Conservation (phyloP, 768 basidiomycete genomes). For the Baorangia bicolor region DNA sequence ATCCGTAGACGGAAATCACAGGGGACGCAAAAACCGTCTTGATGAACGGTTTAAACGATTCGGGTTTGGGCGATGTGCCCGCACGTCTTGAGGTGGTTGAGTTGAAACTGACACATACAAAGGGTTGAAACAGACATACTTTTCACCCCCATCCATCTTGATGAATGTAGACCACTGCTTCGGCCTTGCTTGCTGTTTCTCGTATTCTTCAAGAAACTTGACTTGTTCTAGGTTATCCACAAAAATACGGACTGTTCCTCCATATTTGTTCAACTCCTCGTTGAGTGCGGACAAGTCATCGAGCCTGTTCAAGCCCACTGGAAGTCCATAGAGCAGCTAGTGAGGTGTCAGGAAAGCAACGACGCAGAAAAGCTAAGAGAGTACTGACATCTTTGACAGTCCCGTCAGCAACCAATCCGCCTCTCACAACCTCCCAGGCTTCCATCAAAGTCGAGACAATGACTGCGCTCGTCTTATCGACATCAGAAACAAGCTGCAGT, state of each 20-base stretch:
- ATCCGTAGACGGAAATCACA: conserved; percentile 68
- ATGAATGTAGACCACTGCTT: conserved; percentile 75
- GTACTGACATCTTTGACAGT: conserved; percentile 72
- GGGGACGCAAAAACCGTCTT: conserved; percentile 51
- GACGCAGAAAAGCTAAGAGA: not conserved
- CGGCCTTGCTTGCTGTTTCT: conserved; percentile 38
- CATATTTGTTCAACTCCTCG: conserved; percentile 51
- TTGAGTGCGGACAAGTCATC: conserved; percentile 63
- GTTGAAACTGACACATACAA: not conserved
- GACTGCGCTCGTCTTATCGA: conserved; percentile 56
- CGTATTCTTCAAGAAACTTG: conserved; percentile 59
- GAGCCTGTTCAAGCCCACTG: conserved; percentile 67
- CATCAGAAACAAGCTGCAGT: conserved; percentile 61
- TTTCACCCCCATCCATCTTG: conserved; percentile 75
- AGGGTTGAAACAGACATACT: conserved; percentile 44
- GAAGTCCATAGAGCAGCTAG: conserved; percentile 82
- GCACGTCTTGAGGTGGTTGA: conserved; percentile 57
- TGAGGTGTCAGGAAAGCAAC: conserved; percentile 4
- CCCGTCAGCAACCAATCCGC: conserved; percentile 67
- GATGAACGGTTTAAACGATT: conserved; percentile 56
- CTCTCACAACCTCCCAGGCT: conserved; percentile 68
- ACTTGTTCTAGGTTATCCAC: conserved; percentile 79
- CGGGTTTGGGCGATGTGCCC: conserved; percentile 56
- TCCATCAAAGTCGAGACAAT: conserved; percentile 84
- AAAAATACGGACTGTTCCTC: conserved; percentile 64